Evolutionary conservation across 306 rosid species (phyloP), one percentile per base, ranked within the genome.

Genomic region (Vigna hirtella): DNA sequence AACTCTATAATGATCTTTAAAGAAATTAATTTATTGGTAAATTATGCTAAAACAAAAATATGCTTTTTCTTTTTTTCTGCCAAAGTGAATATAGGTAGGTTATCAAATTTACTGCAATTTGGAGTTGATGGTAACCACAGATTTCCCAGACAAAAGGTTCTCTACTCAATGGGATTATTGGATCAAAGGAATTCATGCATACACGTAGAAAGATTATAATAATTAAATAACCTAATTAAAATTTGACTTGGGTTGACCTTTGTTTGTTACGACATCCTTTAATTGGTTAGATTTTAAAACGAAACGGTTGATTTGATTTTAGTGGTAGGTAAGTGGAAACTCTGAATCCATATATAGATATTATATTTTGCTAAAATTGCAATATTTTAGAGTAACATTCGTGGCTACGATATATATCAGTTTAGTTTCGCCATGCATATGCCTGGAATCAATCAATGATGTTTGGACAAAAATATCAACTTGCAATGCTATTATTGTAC

Each of bases 271-370:
- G 16, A 49, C 70, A 15, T 11, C 45, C 49, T 79, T 70, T 34
- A 79, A 36, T 75, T 63, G 72, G 72, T 79, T 71, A 71, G n/a
- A 34, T 63, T 76, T 16, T 4, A 34, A 26, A 57, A 43, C 49
- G 4, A 7, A 43, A 78, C 18, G 14, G 30, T 67, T 77, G 47
- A 45, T 48, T 57, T 59, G 61, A 62, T 72, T 58, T 59, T 61
- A 61, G 66, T 61, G 16, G 2, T 20, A 74, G 4, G 12, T 72
- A 63, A 43, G 30, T 42, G 18, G 10, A 56, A 64, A 42, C n/a
- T 80, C 61, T 53, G 7, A 64, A 80, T 28, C 74, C 67, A 53
- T 24, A 38, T 42, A 22, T 52, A 66, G 66, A 14, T 11, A 52
- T 38, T 38, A 36, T 38, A 57, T 24, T 62, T 61, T 38, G 0